A percentile compares a stretch with the other conserved stretches of the same genome.
Evolutionary conservation across 495 filamentous ascomycete genomes (phyloP).

Genomic region (Talaromyces trachyspermus): DNA sequence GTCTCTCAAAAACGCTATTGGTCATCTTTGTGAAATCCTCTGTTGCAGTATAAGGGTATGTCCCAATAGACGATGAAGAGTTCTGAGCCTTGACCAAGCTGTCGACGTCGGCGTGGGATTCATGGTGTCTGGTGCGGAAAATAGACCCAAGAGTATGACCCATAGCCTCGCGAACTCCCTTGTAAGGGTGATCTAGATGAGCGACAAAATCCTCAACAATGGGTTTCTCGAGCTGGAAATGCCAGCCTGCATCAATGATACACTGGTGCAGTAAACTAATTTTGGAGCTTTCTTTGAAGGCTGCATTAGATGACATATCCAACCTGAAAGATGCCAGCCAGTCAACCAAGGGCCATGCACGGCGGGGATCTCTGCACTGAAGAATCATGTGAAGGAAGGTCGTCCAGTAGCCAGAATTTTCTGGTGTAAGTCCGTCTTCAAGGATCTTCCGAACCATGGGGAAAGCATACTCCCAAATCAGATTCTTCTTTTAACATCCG

Average conservation of each 20-base stretch:
- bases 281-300: slow-evolving; percentile 98
- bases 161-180: slow-evolving; percentile 91
- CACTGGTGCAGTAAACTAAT: slow-evolving; percentile 85
- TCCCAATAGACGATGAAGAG: slow-evolving; percentile 70
- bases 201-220: slow-evolving; percentile 82
- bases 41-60: slow-evolving; percentile 71
- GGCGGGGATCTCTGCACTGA: slow-evolving; percentile 76
- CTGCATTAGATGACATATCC: slow-evolving; percentile 91
- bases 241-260: slow-evolving; percentile 87
- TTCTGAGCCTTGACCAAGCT: slow-evolving; percentile 72
- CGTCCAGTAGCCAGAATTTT: slow-evolving; percentile 90
- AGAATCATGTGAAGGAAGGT: slow-evolving; percentile 85
- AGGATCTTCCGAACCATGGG: slow-evolving; percentile 83
- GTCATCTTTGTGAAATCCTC: slow-evolving; percentile 68
- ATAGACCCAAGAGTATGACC: slow-evolving; percentile 81
- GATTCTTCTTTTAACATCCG: slow-evolving; percentile 58
- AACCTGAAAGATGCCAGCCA: slow-evolving; percentile 79
- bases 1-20: slow-evolving; percentile 64
- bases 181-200: slow-evolving; percentile 96
- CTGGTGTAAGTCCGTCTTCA: slow-evolving; percentile 82
- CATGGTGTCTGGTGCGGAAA: slow-evolving; percentile 84
- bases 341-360: slow-evolving; percentile 78
- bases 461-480: slow-evolving; percentile 83
- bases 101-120: slow-evolving; percentile 75
- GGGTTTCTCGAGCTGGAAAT: slow-evolving; percentile 88